Percentiles rank a stretch among this genome's conserved stretches.
Evolutionary conservation across 768 basidiomycete genomes (phyloP).

Genomic region (Leccinum truebloodii): DNA sequence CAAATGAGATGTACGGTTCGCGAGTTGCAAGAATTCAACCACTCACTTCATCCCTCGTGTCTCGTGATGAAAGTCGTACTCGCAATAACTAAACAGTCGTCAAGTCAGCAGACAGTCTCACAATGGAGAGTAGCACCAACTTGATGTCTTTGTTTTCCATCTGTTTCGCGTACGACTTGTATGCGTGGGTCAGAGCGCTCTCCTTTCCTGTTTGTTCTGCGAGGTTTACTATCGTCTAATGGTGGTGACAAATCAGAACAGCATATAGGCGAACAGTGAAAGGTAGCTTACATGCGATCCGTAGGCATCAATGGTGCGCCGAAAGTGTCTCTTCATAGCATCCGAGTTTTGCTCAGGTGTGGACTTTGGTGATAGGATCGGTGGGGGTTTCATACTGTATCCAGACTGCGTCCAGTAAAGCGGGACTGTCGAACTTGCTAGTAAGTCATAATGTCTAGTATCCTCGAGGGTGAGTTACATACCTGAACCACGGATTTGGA

Average conservation of each 20-base stretch:
- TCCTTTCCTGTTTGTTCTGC: slow-evolving; percentile 93
- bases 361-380: slow-evolving; percentile 69
- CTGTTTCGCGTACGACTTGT: slow-evolving; percentile 65
- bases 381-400: slow-evolving; percentile 85
- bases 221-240: slow-evolving; percentile 80
- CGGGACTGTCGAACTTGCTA: slow-evolving; percentile 62
- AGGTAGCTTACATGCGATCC: slow-evolving; percentile 67
- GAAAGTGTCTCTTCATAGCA: slow-evolving; percentile 73
- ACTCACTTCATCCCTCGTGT: slow-evolving; percentile 92
- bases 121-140: slow-evolving; percentile 39
- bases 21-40: slow-evolving; percentile 1
- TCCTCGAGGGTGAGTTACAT: slow-evolving; percentile 3
- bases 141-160: slow-evolving; percentile 53
- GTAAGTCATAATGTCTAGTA: slow-evolving; percentile 3
- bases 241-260: slow-evolving; percentile 5
- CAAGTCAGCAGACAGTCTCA: slow-evolving; percentile 3
- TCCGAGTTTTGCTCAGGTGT: slow-evolving; percentile 73
- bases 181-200: slow-evolving; percentile 74
- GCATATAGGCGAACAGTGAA: slow-evolving; percentile 1
- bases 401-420: slow-evolving; percentile 92
- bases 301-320: slow-evolving; percentile 62
- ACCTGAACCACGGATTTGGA: slow-evolving; percentile 94
- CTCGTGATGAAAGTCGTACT: slow-evolving; percentile 93
- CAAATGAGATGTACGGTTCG: slow-evolving; percentile 4
- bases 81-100: slow-evolving; percentile 54